Conservation (phyloP, 176 grass and related monocot genomes). For the Aegilops sharonensis region DNA sequence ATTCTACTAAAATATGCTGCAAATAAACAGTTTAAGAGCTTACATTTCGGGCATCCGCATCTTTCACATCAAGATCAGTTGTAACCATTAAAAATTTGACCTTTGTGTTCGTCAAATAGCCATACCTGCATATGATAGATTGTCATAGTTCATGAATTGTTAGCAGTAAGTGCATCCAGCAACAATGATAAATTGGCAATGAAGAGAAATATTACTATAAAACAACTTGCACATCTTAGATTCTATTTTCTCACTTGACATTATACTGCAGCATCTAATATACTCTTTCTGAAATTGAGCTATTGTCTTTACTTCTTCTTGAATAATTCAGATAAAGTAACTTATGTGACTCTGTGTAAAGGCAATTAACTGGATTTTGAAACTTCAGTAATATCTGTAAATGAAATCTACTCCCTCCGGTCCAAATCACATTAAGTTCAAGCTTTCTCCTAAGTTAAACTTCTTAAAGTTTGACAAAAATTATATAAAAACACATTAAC, state of each 20-base stretch:
- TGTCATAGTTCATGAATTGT: not conserved
- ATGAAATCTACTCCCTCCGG: not conserved
- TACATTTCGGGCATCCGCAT: conserved; percentile 97
- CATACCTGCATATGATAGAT: conserved; percentile 60
- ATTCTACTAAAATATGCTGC: not conserved
- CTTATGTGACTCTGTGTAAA: not conserved
- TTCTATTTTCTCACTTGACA: not conserved
- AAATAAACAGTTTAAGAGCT: conserved; percentile 31
- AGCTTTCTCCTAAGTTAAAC: too few relatives aligned
- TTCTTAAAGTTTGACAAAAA: too few relatives aligned
- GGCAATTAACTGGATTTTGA: not conserved
- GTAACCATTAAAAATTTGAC: conserved; percentile 98
- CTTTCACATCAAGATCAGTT: conserved; percentile 92
- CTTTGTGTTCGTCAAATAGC: conserved; percentile 97
- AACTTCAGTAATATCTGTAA: not conserved
- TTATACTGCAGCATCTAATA: not conserved
- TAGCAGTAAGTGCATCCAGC: not conserved
- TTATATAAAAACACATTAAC: too few relatives aligned
- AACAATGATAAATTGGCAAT: conserved; percentile 4
- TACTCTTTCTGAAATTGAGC: not conserved
- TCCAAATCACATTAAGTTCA: too few relatives aligned
- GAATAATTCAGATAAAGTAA: not conserved
- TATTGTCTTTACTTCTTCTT: not conserved
- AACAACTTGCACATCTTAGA: not conserved
- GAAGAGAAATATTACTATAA: not conserved